Evolutionary conservation across 2,329 filamentous ascomycete species (phyloP), one percentile per base, ranked within the genome.

Genomic region (Magnaporthiopsis incrustans): DNA sequence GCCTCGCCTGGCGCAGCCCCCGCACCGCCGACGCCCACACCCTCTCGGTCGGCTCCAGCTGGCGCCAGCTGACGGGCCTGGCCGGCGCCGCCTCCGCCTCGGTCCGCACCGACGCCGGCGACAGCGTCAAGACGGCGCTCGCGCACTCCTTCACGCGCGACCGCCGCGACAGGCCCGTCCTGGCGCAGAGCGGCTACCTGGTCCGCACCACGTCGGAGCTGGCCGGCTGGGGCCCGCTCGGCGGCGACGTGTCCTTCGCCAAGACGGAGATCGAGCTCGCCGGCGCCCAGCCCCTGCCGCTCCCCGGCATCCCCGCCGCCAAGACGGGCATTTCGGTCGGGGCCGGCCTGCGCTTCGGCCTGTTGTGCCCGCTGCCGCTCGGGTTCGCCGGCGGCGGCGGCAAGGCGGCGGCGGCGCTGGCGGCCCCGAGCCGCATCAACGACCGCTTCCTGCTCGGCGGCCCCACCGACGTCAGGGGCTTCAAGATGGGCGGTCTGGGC

Each of bases 361-460:
- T 97, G 61, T 81, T 99, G 11, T 96, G 89, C 73, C 95, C 95
- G 1, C 80, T 99, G 22, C 83, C 90, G 1, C 78, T 89, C 10
- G 86, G 86, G 8, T 85, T 82, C 69, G 75, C 78, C 22, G 70
- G 81, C 63, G 71, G 76, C 63, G 71, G 76, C 25, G 78, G 79
- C 61, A 78, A 79, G 26, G 83, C 88, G 0, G 80, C 83, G 30
- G 85, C 83, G 30, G 85, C 89, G 5, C 77, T 79, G 26, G 83
- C 88, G 0, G 80, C 83, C 27, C 85, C 89, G 5, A 96, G 91
- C 68, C 87, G 91, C 35, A 84, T 98, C 71, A 97, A 96, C 73
- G 95, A 99, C 75, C 91, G 95, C 59, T 99, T 99, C 79, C 87
- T 92, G 71, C 89, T 99, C 38, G 95, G 95, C 58, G 95, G 95